Evolutionary conservation across 2,329 filamentous ascomycete species (phyloP).

Genomic region (Sporothrix inflata): DNA sequence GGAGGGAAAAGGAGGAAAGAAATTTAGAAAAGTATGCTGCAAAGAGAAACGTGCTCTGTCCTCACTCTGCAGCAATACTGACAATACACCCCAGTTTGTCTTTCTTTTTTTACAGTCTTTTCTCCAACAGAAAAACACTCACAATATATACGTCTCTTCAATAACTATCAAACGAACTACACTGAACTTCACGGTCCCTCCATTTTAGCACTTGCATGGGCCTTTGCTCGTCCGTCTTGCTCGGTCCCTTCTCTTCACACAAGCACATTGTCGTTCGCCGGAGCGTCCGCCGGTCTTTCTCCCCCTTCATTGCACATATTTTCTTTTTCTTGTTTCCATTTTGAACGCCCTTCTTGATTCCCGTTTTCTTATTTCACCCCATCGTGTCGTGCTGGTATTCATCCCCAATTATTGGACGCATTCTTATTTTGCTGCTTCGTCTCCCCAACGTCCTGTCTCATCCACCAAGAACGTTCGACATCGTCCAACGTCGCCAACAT

Average conservation of each 20-base stretch:
- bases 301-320: neutral
- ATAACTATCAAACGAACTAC: too few relatives aligned
- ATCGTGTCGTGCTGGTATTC: neutral
- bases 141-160: neutral
- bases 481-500: too few relatives aligned
- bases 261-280: neutral
- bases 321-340: neutral
- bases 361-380: neutral
- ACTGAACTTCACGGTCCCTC: too few relatives aligned
- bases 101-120: neutral
- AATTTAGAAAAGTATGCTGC: neutral
- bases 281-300: neutral
- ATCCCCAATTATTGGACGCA: neutral
- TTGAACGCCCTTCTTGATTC: neutral
- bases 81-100: neutral
- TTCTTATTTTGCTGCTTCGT: conserved; percentile 2
- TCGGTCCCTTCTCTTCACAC: neutral
- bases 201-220: neutral
- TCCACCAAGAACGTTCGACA: neutral
- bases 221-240: neutral
- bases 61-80: neutral
- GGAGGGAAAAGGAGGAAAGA: neutral
- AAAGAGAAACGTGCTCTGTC: neutral
- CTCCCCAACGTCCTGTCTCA: neutral
- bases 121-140: neutral